These are phyloP conservation scores for Magnusiomyces magnusii DNA, from an alignment of 1,139 yeast genomes.

Conservation along the genomic window DNA sequence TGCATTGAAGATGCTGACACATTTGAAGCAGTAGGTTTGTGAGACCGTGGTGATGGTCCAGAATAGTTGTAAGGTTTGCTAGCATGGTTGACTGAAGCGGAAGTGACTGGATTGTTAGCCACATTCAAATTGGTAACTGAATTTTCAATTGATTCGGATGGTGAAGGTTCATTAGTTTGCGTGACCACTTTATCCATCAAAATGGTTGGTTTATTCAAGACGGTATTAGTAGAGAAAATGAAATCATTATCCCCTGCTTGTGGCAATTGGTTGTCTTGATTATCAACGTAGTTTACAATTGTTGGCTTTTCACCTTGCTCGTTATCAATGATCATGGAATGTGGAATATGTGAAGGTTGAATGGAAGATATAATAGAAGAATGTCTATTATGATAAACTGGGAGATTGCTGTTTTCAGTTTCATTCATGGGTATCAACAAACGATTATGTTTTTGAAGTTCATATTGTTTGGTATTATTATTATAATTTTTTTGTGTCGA, in stretches of 20 bases:
- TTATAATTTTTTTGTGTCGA: background rate
- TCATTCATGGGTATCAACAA: background rate
- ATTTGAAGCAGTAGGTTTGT: background rate
- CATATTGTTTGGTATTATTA: background rate
- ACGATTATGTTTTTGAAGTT: background rate
- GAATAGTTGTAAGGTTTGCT: background rate
- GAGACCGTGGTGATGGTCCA: background rate
- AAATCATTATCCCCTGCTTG: background rate
- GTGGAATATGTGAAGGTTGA: no score
- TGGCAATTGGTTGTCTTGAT: background rate
- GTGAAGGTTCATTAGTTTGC: background rate
- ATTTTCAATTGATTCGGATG: background rate
- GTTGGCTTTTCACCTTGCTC: no score
- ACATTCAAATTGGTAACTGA: background rate
- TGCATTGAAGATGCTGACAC: background rate
- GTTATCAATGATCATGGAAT: no score
- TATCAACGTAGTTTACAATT: background rate
- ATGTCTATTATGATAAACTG: background rate
- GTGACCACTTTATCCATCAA: background rate
- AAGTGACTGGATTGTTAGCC: background rate
- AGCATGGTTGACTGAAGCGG: background rate
- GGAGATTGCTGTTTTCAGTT: background rate
- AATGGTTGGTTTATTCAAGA: background rate
- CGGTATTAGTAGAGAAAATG: background rate
- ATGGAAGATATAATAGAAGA: background rate